Conservation (phyloP, 164 flowering plant species). For the Aristolochia contorta region DNA sequence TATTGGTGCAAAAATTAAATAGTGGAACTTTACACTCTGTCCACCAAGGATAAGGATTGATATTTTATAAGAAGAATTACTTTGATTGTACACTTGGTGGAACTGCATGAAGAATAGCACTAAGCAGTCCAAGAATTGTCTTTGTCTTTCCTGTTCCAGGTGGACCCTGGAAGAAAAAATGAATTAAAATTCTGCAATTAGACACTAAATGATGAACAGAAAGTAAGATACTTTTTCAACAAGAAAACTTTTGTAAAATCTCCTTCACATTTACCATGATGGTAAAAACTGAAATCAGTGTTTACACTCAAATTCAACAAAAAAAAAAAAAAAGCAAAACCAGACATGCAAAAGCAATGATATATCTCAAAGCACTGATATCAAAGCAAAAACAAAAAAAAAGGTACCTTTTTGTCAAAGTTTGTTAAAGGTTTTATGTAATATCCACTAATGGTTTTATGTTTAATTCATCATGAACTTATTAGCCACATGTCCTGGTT, state of each 20-base stretch:
- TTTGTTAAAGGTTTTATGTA: too few species aligned
- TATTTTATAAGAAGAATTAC: constrained; percentile 27
- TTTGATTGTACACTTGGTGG: constrained; percentile 64
- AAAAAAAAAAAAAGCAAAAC: too few species aligned
- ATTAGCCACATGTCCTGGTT: too few species aligned
- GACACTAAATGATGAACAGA: not conserved
- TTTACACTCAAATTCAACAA: too few species aligned
- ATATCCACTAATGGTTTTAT: too few species aligned
- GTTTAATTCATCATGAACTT: too few species aligned
- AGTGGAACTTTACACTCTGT: not conserved
- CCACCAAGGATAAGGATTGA: not conserved
- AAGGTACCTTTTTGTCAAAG: too few species aligned
- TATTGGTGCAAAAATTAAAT: not conserved
- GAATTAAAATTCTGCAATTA: not conserved
- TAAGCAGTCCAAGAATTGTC: constrained; percentile 91
- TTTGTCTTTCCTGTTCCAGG: constrained; percentile 99
- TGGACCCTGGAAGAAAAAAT: constrained; percentile 68
- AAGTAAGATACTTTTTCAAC: not conserved
- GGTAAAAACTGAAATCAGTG: too few species aligned
- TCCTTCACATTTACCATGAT: too few species aligned
- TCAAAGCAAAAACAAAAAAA: too few species aligned
- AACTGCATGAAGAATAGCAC: constrained; percentile 90
- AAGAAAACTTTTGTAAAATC: not conserved
- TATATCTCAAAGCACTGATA: too few species aligned
- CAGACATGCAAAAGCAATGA: too few species aligned